Conservation (phyloP, 2,329 filamentous ascomycete species). For the Ophiocordyceps camponoti-floridani region DNA sequence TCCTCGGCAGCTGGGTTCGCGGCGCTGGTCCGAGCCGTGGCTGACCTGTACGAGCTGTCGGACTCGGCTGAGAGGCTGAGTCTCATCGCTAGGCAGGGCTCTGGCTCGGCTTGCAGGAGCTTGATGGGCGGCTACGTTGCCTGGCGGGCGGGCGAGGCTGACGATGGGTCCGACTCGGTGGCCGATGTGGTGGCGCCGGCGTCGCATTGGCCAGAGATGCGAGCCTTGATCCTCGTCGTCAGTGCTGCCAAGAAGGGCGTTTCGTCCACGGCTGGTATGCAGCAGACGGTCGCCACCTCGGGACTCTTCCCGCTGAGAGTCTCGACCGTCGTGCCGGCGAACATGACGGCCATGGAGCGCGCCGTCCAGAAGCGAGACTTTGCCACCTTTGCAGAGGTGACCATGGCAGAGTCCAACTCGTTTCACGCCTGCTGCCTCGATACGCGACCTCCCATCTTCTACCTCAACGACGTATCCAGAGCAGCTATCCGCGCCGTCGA, state of each 20-base stretch:
- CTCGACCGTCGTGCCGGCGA: slow-evolving; percentile 55
- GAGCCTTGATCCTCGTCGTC: slow-evolving; percentile 77
- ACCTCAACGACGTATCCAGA: slow-evolving; percentile 85
- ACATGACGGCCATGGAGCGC: slow-evolving; percentile 73
- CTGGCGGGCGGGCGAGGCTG: slow-evolving; percentile 64
- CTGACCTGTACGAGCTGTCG: slow-evolving; percentile 76
- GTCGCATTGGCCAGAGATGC: slow-evolving; percentile 89
- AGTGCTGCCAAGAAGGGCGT: slow-evolving; percentile 94
- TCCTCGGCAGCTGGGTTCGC: slow-evolving; percentile 54
- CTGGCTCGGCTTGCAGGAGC: slow-evolving; percentile 82
- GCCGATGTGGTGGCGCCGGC: slow-evolving; percentile 80
- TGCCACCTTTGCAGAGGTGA: slow-evolving; percentile 68
- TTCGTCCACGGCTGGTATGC: slow-evolving; percentile 85
- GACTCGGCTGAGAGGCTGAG: slow-evolving; percentile 69
- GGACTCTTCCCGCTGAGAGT: slow-evolving; percentile 70
- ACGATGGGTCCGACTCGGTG: slow-evolving; percentile 70
- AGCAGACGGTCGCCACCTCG: slow-evolving; percentile 84
- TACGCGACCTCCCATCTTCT: slow-evolving; percentile 94
- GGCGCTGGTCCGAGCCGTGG: slow-evolving; percentile 65
- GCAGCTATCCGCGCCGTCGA: slow-evolving; percentile 82
- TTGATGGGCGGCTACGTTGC: slow-evolving; percentile 93
- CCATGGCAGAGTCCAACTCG: slow-evolving; percentile 92
- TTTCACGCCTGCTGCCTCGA: slow-evolving; percentile 94
- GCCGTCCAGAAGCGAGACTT: slow-evolving; percentile 70
- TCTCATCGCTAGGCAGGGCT: slow-evolving; percentile 80